Evolutionary conservation across 495 filamentous ascomycete genomes (phyloP).

Genomic region (Podospora australis): DNA sequence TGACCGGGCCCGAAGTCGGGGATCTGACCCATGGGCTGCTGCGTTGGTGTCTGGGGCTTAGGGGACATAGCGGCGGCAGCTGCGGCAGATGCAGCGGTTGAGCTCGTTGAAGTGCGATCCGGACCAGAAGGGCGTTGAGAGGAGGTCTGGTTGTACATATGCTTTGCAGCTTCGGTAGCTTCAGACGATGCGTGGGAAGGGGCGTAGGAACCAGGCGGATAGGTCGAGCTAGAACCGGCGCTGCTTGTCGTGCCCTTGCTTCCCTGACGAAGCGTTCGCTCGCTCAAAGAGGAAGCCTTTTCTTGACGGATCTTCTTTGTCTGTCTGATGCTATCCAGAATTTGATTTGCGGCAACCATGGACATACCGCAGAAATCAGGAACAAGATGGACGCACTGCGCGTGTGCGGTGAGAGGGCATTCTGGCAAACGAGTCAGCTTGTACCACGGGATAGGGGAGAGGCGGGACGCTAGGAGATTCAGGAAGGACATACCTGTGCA

Average conservation of each 20-base stretch:
- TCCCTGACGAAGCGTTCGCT: constrained; percentile 58
- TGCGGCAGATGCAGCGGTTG: constrained; percentile 38
- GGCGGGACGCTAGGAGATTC: too few relatives aligned
- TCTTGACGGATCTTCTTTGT: constrained; percentile 50
- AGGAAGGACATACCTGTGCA: constrained; percentile 60
- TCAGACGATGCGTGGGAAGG: constrained; percentile 36
- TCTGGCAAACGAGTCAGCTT: constrained; percentile 44
- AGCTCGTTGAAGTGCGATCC: constrained; percentile 34
- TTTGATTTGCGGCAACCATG: constrained; percentile 94
- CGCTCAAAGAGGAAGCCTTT: constrained; percentile 49
- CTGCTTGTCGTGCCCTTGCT: constrained; percentile 33
- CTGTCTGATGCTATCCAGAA: constrained; percentile 62
- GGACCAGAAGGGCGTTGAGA: constrained; percentile 34
- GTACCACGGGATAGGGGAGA: too few relatives aligned
- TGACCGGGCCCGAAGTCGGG: constrained; percentile 34
- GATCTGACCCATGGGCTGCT: constrained; percentile 19
- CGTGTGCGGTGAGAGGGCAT: constrained; percentile 86
- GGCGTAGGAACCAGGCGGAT: constrained; percentile 26
- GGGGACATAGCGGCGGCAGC: constrained; percentile 41
- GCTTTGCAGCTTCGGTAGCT: constrained; percentile 45
- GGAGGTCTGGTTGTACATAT: constrained; percentile 47
- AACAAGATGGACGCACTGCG: constrained; percentile 87
- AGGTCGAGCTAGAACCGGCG: constrained; percentile 20
- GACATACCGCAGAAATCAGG: constrained; percentile 99
- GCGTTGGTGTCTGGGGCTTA: constrained; percentile 23